Base-by-base conservation (phyloP, 2,329 filamentous ascomycete species). In the Penicillium hordei region DNA sequence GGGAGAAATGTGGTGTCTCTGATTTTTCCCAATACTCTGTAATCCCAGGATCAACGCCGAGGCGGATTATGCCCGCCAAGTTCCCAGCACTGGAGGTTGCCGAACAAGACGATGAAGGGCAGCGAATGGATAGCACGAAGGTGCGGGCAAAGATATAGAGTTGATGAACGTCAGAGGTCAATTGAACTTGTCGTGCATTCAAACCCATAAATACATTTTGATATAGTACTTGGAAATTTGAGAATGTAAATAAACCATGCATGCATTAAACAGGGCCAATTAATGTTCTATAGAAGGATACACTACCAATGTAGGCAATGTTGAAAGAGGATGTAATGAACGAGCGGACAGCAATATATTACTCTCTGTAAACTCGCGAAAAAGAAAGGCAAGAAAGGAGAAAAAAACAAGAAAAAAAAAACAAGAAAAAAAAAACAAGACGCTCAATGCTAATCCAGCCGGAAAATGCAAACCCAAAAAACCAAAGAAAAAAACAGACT, bases 51-150 rank as follows among this genome's bases (percentile, higher is more conserved):
- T 66, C 82, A 0, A 75, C 57, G 1, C 90, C 91, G 0, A 77
- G 91, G 56, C 79, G 91, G 21, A 95, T 95, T 62, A 93, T 95
- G 89, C 91, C 91, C 0, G 77, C 72, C 0, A 71, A 79, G 57
- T 79, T 94, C 60, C 91, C 91, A 0, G 83, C 88, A 61, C 68
- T 95, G 65, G 83, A 80, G 2, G 90, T 95, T 5, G 82, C 79
- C 8, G 91, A 94, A 76, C 89, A 95, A 74, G 85, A 88, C 59
- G 91, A 95, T 67, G 90, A 95, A 72, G 90, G 91, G 0, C 82
- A 79, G 67, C 81, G 87, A 55, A 81, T 88, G 68, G 87, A 93
- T 70, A 94, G 89, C 72, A 79, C 79, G 4, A 66, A 71, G 40
- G n/a, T 73, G 31, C 64, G 58, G 34, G 57, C 66, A 21, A 73